phyloP scores from a whole-genome alignment of 2,329 filamentous ascomycete genomes.

The Claviceps sp. region DNA sequence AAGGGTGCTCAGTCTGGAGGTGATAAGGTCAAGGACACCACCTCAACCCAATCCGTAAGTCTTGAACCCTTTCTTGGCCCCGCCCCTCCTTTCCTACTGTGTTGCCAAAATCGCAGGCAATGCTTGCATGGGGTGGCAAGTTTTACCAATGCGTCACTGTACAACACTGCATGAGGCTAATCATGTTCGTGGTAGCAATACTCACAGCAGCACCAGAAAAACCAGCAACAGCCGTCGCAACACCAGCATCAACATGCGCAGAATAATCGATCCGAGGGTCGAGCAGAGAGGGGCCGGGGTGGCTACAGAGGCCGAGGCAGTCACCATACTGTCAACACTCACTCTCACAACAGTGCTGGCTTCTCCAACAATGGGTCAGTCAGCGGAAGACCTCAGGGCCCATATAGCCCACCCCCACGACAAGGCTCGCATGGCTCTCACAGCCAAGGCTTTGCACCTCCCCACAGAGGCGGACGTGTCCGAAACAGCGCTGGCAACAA shows the following conservation, averaged over 20 bases:
- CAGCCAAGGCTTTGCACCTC: slow-evolving; percentile 19
- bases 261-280: slow-evolving; percentile 23
- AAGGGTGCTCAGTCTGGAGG: slow-evolving; percentile 24
- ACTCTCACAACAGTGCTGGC: slow-evolving; percentile 16
- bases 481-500: slow-evolving; percentile 19
- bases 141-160: not conserved
- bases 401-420: slow-evolving; percentile 31
- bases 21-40: slow-evolving; percentile 29
- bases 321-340: slow-evolving; percentile 24
- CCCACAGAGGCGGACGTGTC: slow-evolving; percentile 22
- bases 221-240: not conserved
- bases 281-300: slow-evolving; percentile 29
- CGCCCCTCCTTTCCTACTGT: not conserved
- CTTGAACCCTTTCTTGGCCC: not conserved
- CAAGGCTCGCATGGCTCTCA: slow-evolving; percentile 25
- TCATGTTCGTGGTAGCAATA: not conserved
- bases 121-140: not conserved
- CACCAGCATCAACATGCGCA: slow-evolving; percentile 6
- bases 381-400: slow-evolving; percentile 20
- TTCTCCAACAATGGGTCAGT: slow-evolving; percentile 23
- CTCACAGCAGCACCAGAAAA: not conserved
- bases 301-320: slow-evolving; percentile 32
- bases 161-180: not conserved
- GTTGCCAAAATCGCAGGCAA: not conserved
- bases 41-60: slow-evolving; percentile 26